Evolutionary conservation across 306 rosid species (phyloP), one percentile per base, ranked within the genome.

Genomic region (Fagus sylvatica): DNA sequence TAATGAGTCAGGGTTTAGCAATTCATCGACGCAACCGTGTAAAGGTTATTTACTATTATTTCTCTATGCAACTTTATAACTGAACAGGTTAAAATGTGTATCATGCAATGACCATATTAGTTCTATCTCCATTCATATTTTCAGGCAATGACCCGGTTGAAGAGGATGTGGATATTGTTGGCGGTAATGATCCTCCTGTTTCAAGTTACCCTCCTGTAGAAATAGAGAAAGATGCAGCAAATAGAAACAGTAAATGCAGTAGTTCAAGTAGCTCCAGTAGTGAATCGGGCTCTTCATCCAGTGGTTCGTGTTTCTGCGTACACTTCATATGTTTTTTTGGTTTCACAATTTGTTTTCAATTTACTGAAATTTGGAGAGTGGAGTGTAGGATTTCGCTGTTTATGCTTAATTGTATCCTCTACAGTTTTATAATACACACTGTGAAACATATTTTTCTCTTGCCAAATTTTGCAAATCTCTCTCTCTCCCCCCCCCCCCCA

Each of bases 91-190:
- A 43, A 73, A 51, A 12, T 73, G 53, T 67, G 46, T 6, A 70
- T 32, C n/a, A 34, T 73, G 12, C 4, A 30, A 75, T 5, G 53
- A n/a, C 34, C 71, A 51, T 54, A 57, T 48, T 37, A 11, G 37
- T 53, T 79, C 57, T 61, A 36, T 75, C 39, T 60, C 55, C 68
- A 65, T 87, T 37, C 67, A 36, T n/a, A 16, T 71, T 76, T 61
- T 71, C 87, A 94, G 98, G 90, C 77, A 88, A 89, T 74, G 94
- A 88, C 72, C 91, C 81, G 16, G 77, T 77, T 49, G 98, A 92
- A 56, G 98, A 94, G 83, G 98, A 94, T 54, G 93, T 94, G 76
- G 98, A 94, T 87, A 85, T 92, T 69, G 85, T 94, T 72, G 97
- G 95, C 49, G 97, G 97, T 62, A 92, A 90, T 68, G 96, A 94